These are phyloP conservation scores for Podospora comata DNA, from an alignment of 495 filamentous ascomycete species.

Conservation along the genomic window DNA sequence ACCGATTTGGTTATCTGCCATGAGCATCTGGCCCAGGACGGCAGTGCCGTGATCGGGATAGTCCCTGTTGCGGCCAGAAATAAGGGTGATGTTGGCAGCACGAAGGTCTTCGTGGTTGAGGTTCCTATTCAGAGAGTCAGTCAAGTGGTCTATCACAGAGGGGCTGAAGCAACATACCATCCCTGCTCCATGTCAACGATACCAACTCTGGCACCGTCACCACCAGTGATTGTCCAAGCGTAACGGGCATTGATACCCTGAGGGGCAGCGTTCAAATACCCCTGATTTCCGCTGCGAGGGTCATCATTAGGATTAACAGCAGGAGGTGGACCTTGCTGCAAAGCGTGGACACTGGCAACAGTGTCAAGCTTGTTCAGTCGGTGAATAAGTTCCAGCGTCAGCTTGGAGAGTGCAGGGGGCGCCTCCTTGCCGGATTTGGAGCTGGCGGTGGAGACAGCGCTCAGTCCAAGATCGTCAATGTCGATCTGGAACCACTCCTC, in stretches of 20 bases:
- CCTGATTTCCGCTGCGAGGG: constrained; percentile 14
- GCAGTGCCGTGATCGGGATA: constrained; percentile 21
- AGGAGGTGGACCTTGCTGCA: constrained; percentile 13
- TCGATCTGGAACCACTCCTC: constrained; percentile 14
- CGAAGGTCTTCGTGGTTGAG: constrained; percentile 17
- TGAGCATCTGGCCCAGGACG: constrained; percentile 27
- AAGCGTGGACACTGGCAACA: constrained; percentile 10
- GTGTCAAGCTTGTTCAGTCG: constrained; percentile 1
- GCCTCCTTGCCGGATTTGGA: background rate
- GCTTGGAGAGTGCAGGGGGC: background rate
- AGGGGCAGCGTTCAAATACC: constrained; percentile 21
- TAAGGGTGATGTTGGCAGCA: constrained; percentile 14
- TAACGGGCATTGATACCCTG: constrained; percentile 23
- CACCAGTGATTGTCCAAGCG: constrained; percentile 20
- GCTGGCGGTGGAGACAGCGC: background rate
- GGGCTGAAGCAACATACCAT: constrained; percentile 10
- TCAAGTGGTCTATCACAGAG: background rate
- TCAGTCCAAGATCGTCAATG: background rate
- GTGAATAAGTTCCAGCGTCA: constrained; percentile 11
- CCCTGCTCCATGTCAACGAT: constrained; percentile 25
- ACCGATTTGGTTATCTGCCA: constrained; percentile 24
- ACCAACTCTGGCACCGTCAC: constrained; percentile 15
- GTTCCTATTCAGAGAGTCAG: constrained; percentile 3
- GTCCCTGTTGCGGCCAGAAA: constrained; percentile 8
- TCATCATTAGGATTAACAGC: constrained; percentile 15